These are phyloP conservation scores for Metschnikowia drakensbergensis DNA, from an alignment of 805 yeast genomes.

Conservation along the genomic window DNA sequence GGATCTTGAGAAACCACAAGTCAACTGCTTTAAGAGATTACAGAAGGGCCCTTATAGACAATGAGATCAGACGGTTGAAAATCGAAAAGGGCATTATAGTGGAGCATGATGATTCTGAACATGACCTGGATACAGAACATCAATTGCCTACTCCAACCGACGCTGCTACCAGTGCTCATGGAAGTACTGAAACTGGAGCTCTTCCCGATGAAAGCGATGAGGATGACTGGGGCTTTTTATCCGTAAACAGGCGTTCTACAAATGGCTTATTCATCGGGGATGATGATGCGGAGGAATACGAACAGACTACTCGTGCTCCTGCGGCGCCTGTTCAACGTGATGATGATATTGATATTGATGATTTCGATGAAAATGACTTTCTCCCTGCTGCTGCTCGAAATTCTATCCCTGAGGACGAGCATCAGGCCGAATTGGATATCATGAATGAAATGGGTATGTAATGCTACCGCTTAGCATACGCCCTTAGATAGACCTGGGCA, in stretches of 20 bases:
- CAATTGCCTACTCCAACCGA: slow-evolving; percentile 11
- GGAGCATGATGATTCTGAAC: slow-evolving; percentile 9
- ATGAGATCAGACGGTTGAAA: slow-evolving; percentile 16
- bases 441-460: slow-evolving; percentile 38
- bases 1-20: slow-evolving; percentile 14
- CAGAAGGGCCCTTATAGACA: slow-evolving; percentile 13
- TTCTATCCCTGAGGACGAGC: slow-evolving; percentile 12
- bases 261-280: slow-evolving; percentile 29
- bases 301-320: neutral
- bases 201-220: slow-evolving; percentile 13
- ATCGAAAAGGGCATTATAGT: slow-evolving; percentile 19
- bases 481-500: slow-evolving; percentile 45
- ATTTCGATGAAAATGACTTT: slow-evolving; percentile 9
- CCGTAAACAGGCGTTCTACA: slow-evolving; percentile 9
- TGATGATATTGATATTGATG: slow-evolving; percentile 22
- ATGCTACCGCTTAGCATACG: slow-evolving; percentile 4
- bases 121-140: neutral
- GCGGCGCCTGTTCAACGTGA: neutral
- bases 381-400: slow-evolving; percentile 6
- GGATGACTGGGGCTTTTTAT: slow-evolving; percentile 21
- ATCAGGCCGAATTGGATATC: slow-evolving; percentile 16
- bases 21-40: slow-evolving; percentile 13
- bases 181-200: slow-evolving; percentile 6
- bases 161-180: slow-evolving; percentile 8
- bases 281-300: slow-evolving; percentile 30